phyloP scores from a whole-genome alignment of 257 asterid species.

The Nicotiana attenuata region DNA sequence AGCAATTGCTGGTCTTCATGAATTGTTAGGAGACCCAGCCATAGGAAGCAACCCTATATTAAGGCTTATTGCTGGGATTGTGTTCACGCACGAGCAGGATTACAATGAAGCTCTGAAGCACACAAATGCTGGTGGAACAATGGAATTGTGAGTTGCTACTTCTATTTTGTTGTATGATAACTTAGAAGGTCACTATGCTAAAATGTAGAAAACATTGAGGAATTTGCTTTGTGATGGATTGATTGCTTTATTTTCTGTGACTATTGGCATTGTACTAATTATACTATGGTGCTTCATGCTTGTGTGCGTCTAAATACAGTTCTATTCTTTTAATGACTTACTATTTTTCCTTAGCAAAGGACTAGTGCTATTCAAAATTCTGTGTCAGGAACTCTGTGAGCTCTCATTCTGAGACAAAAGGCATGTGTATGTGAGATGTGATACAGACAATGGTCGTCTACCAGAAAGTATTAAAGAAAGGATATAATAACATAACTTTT shows the following conservation, averaged over 20 bases:
- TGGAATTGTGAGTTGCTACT: constrained; percentile 77
- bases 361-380: background rate
- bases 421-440: background rate
- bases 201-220: background rate
- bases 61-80: constrained; percentile 80
- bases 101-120: constrained; percentile 89
- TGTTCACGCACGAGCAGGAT: constrained; percentile 89
- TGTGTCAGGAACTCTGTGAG: background rate
- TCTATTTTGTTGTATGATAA: background rate
- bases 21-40: constrained; percentile 86
- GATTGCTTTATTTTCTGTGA: background rate
- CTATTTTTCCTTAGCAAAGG: background rate
- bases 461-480: background rate
- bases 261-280: background rate
- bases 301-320: background rate
- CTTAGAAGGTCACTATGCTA: background rate
- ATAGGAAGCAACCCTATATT: constrained; percentile 79
- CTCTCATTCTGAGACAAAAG: background rate
- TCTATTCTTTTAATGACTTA: background rate
- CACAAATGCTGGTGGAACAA: constrained; percentile 86
- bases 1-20: constrained; percentile 63
- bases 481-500: background rate
- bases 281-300: background rate
- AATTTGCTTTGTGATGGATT: background rate
- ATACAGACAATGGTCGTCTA: background rate